These are phyloP conservation scores for Fragilariopsis cylindrus DNA, from an alignment of 108 stramenopile genomes.

Conservation along the genomic window DNA sequence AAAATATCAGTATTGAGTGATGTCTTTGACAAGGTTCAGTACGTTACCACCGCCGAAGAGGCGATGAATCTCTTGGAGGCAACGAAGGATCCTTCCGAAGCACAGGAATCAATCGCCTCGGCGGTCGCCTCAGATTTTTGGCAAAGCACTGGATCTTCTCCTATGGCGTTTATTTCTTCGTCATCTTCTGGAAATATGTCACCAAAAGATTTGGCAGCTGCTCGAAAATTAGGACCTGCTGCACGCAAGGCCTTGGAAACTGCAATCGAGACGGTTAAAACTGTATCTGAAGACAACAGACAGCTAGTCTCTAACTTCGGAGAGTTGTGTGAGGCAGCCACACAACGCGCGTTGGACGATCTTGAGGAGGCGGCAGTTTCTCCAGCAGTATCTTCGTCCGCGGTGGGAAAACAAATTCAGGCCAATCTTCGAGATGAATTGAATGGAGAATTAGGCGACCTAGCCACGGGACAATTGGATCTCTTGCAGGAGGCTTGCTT, in stretches of 20 bases:
- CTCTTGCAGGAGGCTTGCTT: constrained; percentile 57
- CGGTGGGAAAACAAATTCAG: constrained; percentile 61
- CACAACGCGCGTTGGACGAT: constrained; percentile 53
- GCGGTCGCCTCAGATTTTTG: constrained; percentile 38
- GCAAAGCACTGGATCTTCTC: constrained; percentile 36
- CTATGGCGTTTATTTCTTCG: constrained; percentile 31
- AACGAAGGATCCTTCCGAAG: constrained; percentile 41
- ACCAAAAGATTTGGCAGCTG: constrained; percentile 71
- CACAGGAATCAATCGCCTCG: constrained; percentile 28
- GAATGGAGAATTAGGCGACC: constrained; percentile 57
- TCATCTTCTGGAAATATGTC: constrained; percentile 40
- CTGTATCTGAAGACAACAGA: constrained; percentile 32
- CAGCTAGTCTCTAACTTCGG: constrained; percentile 75
- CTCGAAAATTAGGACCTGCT: constrained; percentile 53
- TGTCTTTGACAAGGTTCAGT: constrained; percentile 70
- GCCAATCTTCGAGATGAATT: constrained; percentile 53
- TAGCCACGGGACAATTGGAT: constrained; percentile 64
- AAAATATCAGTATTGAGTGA: constrained; percentile 54
- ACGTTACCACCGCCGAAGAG: constrained; percentile 51
- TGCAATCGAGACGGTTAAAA: constrained; percentile 35
- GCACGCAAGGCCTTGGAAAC: constrained; percentile 48
- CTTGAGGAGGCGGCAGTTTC: constrained; percentile 42
- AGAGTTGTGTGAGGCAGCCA: constrained; percentile 66
- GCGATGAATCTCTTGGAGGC: constrained; percentile 48
- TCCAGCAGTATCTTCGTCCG: constrained; percentile 20